Conservation (phyloP, 2,329 filamentous ascomycete species). For the Sporothrix protearum region DNA sequence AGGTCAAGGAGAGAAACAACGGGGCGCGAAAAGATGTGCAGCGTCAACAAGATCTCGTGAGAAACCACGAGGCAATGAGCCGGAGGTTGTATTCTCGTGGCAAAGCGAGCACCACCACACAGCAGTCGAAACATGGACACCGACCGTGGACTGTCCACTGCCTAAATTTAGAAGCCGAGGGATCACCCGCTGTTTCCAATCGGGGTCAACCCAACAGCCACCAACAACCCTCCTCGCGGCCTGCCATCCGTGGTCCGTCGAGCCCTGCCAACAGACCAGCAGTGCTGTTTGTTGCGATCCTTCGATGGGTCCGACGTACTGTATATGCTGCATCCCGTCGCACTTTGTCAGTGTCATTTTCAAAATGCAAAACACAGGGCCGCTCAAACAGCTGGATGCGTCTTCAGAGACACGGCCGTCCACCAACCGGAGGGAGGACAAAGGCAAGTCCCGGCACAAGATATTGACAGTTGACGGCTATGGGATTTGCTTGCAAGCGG, state of each 20-base stretch:
- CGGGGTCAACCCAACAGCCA: background rate
- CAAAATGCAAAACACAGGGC: background rate
- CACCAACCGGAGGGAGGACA: background rate
- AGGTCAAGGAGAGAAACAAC: background rate
- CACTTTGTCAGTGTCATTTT: background rate
- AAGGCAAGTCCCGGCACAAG: background rate
- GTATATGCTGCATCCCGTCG: background rate
- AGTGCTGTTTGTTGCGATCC: too few species aligned
- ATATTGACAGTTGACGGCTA: background rate
- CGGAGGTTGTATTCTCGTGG: background rate
- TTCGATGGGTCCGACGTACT: too few species aligned
- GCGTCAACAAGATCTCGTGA: background rate
- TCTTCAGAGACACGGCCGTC: background rate
- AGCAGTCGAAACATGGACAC: background rate
- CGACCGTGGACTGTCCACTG: background rate
- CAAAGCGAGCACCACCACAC: background rate
- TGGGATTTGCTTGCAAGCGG: background rate
- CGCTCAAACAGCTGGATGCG: background rate
- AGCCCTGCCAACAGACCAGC: slow-evolving; percentile 1
- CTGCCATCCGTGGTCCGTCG: background rate
- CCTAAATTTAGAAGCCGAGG: slow-evolving; percentile 18
- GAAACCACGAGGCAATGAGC: background rate
- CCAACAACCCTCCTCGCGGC: background rate
- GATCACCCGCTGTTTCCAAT: background rate
- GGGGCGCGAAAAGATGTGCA: background rate